These are phyloP conservation scores for Kalmusia sp. DNA, from an alignment of 2,329 filamentous ascomycete genomes.

Conservation along the genomic window DNA sequence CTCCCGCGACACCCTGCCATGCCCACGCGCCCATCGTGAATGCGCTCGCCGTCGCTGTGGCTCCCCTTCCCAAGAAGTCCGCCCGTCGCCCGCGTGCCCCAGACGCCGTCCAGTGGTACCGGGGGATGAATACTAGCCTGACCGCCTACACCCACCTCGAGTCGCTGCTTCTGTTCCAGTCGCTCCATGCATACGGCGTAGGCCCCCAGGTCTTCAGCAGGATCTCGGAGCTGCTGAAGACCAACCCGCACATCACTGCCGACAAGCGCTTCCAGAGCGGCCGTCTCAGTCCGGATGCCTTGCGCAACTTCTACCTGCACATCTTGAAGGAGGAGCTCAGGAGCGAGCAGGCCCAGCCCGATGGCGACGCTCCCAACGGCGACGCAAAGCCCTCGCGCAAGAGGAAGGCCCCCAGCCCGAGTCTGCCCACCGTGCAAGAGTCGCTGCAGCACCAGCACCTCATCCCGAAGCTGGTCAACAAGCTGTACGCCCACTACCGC, in stretches of 20 bases:
- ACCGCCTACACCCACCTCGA: slow-evolving; percentile 83
- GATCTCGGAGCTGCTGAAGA: slow-evolving; percentile 77
- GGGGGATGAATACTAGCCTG: slow-evolving; percentile 65
- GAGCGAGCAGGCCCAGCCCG: slow-evolving; percentile 57
- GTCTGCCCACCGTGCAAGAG: slow-evolving; percentile 70
- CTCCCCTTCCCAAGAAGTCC: slow-evolving; percentile 40
- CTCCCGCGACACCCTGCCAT: slow-evolving; percentile 26
- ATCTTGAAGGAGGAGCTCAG: slow-evolving; percentile 77
- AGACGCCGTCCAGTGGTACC: slow-evolving; percentile 22
- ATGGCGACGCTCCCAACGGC: slow-evolving; percentile 48
- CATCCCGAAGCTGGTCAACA: slow-evolving; percentile 73
- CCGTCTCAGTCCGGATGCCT: slow-evolving; percentile 77
- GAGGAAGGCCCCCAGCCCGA: slow-evolving; percentile 74
- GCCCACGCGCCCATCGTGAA: slow-evolving; percentile 29
- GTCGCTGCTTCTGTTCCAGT: slow-evolving; percentile 84
- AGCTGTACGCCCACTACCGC: slow-evolving; percentile 78
- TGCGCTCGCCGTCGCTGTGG: slow-evolving; percentile 41
- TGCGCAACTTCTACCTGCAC: slow-evolving; percentile 79
- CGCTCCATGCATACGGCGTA: slow-evolving; percentile 72
- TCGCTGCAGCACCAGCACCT: slow-evolving; percentile 70
- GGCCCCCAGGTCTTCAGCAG: slow-evolving; percentile 70
- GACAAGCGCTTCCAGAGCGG: slow-evolving; percentile 74
- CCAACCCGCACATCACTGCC: slow-evolving; percentile 74
- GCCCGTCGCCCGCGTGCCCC: slow-evolving; percentile 38
- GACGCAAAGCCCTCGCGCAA: slow-evolving; percentile 64